Evolutionary conservation across 1,284 basidiomycete genomes (phyloP), one percentile per base, ranked within the genome.

Genomic region (Ustilago curta): DNA sequence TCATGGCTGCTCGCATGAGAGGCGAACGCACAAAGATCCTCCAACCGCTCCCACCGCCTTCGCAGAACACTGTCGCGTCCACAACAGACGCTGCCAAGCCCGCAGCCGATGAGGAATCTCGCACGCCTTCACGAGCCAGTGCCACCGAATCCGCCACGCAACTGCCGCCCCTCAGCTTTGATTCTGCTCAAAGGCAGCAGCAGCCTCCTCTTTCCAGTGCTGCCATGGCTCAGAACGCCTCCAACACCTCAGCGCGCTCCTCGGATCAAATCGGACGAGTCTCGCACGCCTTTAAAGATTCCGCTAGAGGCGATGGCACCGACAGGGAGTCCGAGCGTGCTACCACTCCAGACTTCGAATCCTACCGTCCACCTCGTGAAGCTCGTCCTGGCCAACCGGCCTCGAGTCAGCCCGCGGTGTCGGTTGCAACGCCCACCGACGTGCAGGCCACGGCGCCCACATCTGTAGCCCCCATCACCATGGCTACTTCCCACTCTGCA

Each of bases 1-100:
- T 84, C 66, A 84, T 84, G 82, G 76, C 82, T 9, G 81, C 80
- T 19, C 64, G 83, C 5, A 84, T 84, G 83, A 67, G 80, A 4
- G 83, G 83, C 16, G 82, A 84, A 59, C 61, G 79, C 32, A 84
- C 83, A 8, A 74, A 80, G 19, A 72, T 84, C n/a, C 71, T 83
- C 16, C 79, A 80, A 27, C 76, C 82, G 4, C 64, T 84, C 21
- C 82, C 82, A 19, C 63, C 76, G 23, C 81, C 79, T 31, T 57
- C 68, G 37, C 72, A 70, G 40, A 57, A 50, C 39, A 23, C 45
- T 1, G 44, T 53, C n/a, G 43, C 40, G 14, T 32, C 64, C 40
- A 44, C 49, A 14, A 39, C 31, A 8, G 40, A 19, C 35, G 23
- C 37, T 48, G 40, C 47, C 29, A 48, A 48, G 27, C 47, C 27